Conservation (phyloP, 305 asterid species). For the Rubia balearica region DNA sequence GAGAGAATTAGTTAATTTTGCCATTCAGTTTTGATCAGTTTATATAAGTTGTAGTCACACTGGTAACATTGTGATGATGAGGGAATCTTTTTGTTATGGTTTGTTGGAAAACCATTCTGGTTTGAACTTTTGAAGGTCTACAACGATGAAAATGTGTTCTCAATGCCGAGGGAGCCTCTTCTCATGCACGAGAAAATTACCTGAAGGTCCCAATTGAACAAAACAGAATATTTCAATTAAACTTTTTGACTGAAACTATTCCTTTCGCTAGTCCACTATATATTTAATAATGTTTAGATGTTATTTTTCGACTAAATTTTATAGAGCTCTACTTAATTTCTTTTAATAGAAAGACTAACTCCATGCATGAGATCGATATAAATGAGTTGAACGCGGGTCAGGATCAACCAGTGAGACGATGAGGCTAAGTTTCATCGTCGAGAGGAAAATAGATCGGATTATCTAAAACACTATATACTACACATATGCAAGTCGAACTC, state of each 20-base stretch:
- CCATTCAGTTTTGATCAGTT: not conserved
- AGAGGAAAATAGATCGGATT: too few species aligned
- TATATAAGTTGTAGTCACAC: conserved; percentile 18
- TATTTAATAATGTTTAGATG: too few species aligned
- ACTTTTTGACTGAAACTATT: not conserved
- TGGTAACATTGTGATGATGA: conserved; percentile 9
- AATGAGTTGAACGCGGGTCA: too few species aligned
- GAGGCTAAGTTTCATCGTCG: too few species aligned
- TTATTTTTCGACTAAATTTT: too few species aligned
- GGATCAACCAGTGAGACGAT: too few species aligned
- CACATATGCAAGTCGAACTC: too few species aligned
- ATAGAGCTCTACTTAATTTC: too few species aligned
- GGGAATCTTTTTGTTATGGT: conserved; percentile 56
- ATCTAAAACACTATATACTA: too few species aligned
- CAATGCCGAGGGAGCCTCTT: conserved; percentile 45
- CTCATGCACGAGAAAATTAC: conserved; percentile 47
- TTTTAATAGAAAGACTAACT: too few species aligned
- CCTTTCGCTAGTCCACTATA: too few species aligned
- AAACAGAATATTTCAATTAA: not conserved
- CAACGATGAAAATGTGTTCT: conserved; percentile 24
- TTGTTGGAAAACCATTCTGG: conserved; percentile 40
- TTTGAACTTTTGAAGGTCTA: conserved; percentile 25
- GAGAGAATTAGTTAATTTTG: not conserved
- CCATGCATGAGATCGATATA: too few species aligned
- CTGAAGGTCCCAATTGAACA: not conserved